A percentile compares a stretch with the other conserved stretches of the same genome.
These are phyloP conservation scores for Acacia concinna DNA, from an alignment of 331 rosid species.

Conservation along the genomic window DNA sequence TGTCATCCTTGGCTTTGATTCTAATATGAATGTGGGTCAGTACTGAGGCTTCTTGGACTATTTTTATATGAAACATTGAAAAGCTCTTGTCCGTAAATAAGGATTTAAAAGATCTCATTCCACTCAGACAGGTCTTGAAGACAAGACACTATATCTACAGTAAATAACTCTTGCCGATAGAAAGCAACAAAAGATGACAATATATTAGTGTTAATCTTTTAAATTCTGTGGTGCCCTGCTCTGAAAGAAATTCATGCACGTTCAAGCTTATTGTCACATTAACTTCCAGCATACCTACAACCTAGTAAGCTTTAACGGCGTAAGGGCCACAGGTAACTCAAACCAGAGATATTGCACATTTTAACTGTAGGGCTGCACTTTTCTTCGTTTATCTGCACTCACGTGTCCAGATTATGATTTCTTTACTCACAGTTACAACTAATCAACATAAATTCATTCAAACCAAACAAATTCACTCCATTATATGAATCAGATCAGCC, in stretches of 20 bases:
- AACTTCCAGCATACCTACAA: slow-evolving; percentile 24
- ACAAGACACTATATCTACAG: slow-evolving; percentile 9
- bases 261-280: slow-evolving; percentile 30
- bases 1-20: no score
- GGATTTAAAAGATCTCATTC: no score
- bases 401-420: not conserved
- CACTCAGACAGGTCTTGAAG: no score
- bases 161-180: not conserved
- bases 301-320: slow-evolving; percentile 8
- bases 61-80: no score
- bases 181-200: not conserved
- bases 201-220: slow-evolving; percentile 6
- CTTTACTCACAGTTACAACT: not conserved
- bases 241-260: slow-evolving; percentile 9
- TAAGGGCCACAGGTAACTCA: not conserved
- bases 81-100: no score
- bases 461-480: slow-evolving; percentile 13
- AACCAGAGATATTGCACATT: not conserved
- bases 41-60: no score
- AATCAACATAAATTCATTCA: not conserved
- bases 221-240: slow-evolving; percentile 23
- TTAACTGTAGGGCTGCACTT: no score
- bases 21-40: no score
- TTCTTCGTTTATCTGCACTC: not conserved
- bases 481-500: not conserved